Evolutionary conservation across 169 alveolate genomes (phyloP).

Genomic region (Plasmodium gaboni): DNA sequence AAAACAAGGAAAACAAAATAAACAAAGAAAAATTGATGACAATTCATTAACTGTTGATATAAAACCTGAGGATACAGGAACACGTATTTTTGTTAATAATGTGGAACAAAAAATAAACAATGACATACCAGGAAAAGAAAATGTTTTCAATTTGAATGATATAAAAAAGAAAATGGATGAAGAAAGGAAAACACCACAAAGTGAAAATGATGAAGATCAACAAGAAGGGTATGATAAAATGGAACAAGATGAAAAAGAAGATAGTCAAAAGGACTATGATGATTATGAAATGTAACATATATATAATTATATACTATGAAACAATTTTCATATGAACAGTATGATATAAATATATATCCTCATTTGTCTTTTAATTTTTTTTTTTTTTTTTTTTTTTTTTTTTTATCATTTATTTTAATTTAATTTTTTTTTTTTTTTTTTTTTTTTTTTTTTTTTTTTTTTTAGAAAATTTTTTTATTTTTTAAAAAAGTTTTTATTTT

Average conservation of each 20-base stretch:
- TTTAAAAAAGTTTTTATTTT: too few relatives aligned
- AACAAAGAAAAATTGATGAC: slow-evolving; percentile 20
- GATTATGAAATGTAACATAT: background rate
- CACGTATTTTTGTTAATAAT: slow-evolving; percentile 57
- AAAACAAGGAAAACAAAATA: slow-evolving; percentile 3
- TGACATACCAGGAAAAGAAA: background rate
- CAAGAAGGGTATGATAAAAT: background rate
- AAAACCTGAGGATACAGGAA: slow-evolving; percentile 34
- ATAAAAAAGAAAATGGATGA: slow-evolving; percentile 62
- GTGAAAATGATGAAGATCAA: slow-evolving; percentile 12
- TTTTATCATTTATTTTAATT: too few relatives aligned
- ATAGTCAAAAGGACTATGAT: slow-evolving; percentile 2
- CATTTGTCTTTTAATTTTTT: too few relatives aligned
- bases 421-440: too few relatives aligned
- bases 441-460: too few relatives aligned
- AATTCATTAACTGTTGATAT: slow-evolving; percentile 30
- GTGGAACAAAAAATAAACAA: slow-evolving; percentile 9
- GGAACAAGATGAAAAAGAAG: slow-evolving; percentile 17
- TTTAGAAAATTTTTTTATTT: too few relatives aligned
- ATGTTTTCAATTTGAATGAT: slow-evolving; percentile 58
- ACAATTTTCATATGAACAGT: too few relatives aligned
- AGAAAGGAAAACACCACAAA: slow-evolving; percentile 16
- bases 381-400: too few relatives aligned
- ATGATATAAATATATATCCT: too few relatives aligned
- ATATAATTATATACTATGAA: too few relatives aligned